These are phyloP conservation scores for Aureobasidium leucospermi DNA, from an alignment of 2,329 filamentous ascomycete genomes.

Conservation along the genomic window DNA sequence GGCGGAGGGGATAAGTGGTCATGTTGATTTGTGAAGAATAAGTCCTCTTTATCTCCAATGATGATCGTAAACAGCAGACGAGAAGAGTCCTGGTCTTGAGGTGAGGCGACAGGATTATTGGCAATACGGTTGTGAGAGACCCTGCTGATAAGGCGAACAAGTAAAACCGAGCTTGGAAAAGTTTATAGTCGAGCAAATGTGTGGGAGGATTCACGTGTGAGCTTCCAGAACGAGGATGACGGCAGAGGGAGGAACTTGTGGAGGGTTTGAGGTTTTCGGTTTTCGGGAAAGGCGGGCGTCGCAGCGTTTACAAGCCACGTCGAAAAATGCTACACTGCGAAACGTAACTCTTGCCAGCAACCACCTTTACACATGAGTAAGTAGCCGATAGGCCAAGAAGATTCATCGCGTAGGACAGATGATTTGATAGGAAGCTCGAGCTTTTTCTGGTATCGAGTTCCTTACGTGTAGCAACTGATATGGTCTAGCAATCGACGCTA, in stretches of 20 bases:
- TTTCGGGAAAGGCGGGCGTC: background rate
- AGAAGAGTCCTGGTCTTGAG: background rate
- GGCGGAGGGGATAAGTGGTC: slow-evolving; percentile 10
- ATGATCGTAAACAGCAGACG: background rate
- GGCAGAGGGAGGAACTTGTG: too few relatives aligned
- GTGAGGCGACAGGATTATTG: background rate
- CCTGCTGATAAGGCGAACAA: background rate
- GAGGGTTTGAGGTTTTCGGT: too few relatives aligned
- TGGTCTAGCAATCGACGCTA: background rate
- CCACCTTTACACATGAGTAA: background rate
- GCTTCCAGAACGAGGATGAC: too few relatives aligned
- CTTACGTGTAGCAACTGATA: background rate
- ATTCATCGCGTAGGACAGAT: background rate
- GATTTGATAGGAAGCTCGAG: background rate
- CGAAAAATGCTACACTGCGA: too few relatives aligned
- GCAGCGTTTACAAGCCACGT: background rate
- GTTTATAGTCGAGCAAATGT: background rate
- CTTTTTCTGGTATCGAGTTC: background rate
- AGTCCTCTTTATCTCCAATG: background rate
- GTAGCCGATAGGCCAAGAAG: background rate
- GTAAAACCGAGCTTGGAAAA: background rate
- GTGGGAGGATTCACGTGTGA: background rate
- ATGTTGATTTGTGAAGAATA: background rate
- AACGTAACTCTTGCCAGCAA: background rate
- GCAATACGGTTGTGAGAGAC: background rate